Conservation (phyloP, 2,329 filamentous ascomycete genomes). For the Acephala macrosclerotiorum region DNA sequence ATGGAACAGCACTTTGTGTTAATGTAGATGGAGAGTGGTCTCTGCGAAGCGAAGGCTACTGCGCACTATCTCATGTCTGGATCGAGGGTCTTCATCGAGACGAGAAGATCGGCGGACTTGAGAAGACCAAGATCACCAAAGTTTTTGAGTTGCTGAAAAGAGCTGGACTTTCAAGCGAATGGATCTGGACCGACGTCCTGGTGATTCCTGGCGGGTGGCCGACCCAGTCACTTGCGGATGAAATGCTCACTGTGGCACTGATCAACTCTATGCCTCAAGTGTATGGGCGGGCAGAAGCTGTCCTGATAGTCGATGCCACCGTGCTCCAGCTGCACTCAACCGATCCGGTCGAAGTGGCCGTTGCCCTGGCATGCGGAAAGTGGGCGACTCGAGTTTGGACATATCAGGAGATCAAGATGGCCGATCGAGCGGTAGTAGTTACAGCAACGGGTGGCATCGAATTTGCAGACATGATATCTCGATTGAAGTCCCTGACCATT, state of each 20-base stretch:
- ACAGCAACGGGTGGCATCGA: not conserved
- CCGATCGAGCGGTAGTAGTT: not conserved
- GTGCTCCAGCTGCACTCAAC: not conserved
- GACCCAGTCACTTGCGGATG: constrained; percentile 19
- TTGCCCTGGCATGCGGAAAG: not conserved
- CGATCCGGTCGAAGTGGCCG: not conserved
- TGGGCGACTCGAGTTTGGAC: not conserved
- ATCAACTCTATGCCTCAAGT: constrained; percentile 24
- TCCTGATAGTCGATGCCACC: not conserved
- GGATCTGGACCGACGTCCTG: constrained; percentile 34
- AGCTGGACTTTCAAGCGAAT: constrained; percentile 21
- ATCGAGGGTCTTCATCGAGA: constrained; percentile 29
- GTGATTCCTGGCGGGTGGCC: constrained; percentile 25
- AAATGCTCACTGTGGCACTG: constrained; percentile 25
- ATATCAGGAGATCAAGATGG: not conserved
- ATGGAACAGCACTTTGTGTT: not conserved
- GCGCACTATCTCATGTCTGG: constrained; percentile 32
- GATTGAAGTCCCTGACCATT: not conserved
- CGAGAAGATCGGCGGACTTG: constrained; percentile 15
- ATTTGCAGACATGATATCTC: not conserved
- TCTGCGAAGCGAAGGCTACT: not conserved
- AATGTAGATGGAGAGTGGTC: not conserved
- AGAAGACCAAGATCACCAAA: constrained; percentile 15
- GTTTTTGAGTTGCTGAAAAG: constrained; percentile 15
- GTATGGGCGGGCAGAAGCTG: not conserved